Base-by-base conservation (phyloP, 352 stramenopile genomes). In the Globisporangium yorkense region DNA sequence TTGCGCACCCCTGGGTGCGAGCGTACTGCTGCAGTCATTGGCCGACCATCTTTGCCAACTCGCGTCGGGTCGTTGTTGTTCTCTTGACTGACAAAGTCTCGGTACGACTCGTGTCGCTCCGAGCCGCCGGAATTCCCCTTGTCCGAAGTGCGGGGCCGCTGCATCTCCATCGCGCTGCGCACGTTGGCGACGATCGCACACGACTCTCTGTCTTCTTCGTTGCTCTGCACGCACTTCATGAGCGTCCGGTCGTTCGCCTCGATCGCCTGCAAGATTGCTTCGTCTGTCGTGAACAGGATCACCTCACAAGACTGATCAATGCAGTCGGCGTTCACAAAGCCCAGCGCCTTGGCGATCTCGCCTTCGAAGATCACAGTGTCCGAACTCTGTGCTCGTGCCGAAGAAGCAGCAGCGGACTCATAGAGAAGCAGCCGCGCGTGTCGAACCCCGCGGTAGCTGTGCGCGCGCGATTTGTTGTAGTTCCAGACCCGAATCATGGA, bases 401-500 rank as follows among this genome's bases (percentile, higher is more conserved):
- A 4, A 24, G 57, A 57, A 10, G 35, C 20, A 1, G 15, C 31
- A 49, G 21, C 20, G 47, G 48, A 46, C 0, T 31, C 50, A 27
- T 74, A 81, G 35, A 97, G 50, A 20, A 80, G 50, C 1, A 97
- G 37, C 7, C 81, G 70, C n/a, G 84, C 71, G 6, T 76, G 61
- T 8, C 76, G 70, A 45, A 83, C 82, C 1, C 81, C 86, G 27
- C 88, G 82, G 56, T 70, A 88, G 15, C 76, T 96, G 33, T 95
- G 82, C 1, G 85, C 84, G 9, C 89, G 72, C 50, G 80, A 94
- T 59, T 97, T 97, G 66, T 97, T 97, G 70, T 97, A 97, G 63
- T 97, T 97, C 90, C 89, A 97, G 18, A 97, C 56, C 16, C 87
- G 80, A 2, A 97, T 57, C 83, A 96, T 94, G 7, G 85, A 89